phyloP scores from a whole-genome alignment of 106 monocot species.

The Triglochin maritima region DNA sequence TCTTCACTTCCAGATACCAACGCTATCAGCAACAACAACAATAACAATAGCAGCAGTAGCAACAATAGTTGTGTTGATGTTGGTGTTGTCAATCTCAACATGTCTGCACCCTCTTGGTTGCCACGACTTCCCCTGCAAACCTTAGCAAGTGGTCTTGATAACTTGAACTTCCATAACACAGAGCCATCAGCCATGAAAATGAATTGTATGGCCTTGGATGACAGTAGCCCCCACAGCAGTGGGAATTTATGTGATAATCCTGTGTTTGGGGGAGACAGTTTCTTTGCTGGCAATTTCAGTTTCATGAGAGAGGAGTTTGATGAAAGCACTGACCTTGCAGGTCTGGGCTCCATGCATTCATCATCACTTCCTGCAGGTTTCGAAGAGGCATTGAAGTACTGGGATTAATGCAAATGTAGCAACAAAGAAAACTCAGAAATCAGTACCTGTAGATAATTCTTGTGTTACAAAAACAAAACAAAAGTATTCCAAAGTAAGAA shows the following conservation, averaged over 20 bases:
- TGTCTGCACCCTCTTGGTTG: not conserved
- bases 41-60: not conserved
- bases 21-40: not conserved
- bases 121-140: not conserved
- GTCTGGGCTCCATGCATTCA: not conserved
- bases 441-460: no score
- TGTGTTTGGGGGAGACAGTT: not conserved
- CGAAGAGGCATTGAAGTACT: not conserved
- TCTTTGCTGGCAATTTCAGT: not conserved
- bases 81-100: no score
- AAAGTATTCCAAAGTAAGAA: no score
- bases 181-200: not conserved
- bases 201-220: not conserved
- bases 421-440: no score
- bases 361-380: not conserved
- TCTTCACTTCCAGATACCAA: no score
- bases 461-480: no score
- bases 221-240: not conserved
- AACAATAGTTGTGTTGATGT: no score
- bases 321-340: not conserved
- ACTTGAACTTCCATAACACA: not conserved
- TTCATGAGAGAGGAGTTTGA: not conserved
- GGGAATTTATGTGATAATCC: not conserved
- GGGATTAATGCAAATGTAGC: not conserved
- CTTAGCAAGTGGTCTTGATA: not conserved